A percentile compares a stretch with the other conserved stretches of the same genome.
phyloP scores from a whole-genome alignment of 495 filamentous ascomycete species.

The Penicillium roqueforti region DNA sequence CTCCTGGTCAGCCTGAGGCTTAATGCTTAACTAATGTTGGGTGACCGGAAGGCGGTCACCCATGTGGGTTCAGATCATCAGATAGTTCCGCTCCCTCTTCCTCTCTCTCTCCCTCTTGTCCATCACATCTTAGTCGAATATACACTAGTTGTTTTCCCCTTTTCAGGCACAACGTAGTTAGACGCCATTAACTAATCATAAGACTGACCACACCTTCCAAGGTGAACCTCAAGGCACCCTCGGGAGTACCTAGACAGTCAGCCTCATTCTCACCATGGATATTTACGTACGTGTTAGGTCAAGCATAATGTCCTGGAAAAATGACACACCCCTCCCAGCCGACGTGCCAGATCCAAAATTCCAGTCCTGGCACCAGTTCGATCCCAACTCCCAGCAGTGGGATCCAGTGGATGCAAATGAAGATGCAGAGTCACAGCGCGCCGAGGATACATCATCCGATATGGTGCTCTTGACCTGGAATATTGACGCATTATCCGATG shows the following conservation, averaged over 20 bases:
- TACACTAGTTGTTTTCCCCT: no score
- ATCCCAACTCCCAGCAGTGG: slow-evolving; percentile 7
- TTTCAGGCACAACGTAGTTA: no score
- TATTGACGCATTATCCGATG: slow-evolving; percentile 10
- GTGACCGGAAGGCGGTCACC: no score
- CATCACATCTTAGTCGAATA: no score
- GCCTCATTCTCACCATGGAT: background rate
- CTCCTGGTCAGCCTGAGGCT: no score
- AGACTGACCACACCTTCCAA: background rate
- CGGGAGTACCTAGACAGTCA: background rate
- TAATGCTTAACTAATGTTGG: no score
- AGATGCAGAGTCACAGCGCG: background rate
- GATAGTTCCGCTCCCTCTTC: no score
- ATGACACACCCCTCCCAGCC: slow-evolving; percentile 1
- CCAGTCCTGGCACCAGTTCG: slow-evolving; percentile 14
- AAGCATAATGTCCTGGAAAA: background rate
- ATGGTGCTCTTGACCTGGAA: slow-evolving; percentile 21
- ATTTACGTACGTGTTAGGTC: background rate
- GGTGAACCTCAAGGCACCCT: background rate
- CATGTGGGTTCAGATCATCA: no score
- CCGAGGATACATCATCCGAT: background rate
- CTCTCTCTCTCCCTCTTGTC: no score
- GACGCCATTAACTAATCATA: slow-evolving; percentile 11
- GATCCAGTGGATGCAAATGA: background rate
- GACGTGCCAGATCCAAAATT: background rate